Conservation (phyloP, 2,329 filamentous ascomycete genomes). For the Beauveria sp. region DNA sequence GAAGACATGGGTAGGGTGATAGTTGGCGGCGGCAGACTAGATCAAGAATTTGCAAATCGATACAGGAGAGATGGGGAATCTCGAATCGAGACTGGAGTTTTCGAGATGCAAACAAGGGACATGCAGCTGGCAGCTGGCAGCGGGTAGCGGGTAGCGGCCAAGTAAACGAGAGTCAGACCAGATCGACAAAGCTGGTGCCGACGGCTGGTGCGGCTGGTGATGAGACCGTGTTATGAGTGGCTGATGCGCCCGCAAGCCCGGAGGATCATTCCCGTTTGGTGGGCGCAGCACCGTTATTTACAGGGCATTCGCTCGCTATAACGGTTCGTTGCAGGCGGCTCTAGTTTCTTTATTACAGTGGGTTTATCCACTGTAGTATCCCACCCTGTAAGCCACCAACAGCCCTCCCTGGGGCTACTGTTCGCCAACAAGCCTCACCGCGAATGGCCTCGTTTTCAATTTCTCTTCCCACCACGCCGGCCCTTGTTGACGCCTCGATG, state of each 20-base stretch:
- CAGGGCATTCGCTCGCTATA: not conserved
- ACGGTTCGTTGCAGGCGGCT: not conserved
- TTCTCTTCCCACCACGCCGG: not conserved
- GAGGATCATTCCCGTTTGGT: not conserved
- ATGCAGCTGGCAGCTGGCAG: not conserved
- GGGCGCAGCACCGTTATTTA: not conserved
- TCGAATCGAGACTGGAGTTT: not conserved
- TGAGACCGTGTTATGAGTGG: not conserved
- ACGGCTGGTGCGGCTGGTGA: not conserved
- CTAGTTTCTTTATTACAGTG: too few relatives aligned
- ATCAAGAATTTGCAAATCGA: not conserved
- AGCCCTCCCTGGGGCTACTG: too few relatives aligned
- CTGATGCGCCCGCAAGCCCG: not conserved
- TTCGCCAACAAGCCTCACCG: not conserved
- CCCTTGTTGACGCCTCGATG: not conserved
- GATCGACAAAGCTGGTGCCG: not conserved
- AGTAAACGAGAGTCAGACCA: not conserved
- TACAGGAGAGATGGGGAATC: not conserved
- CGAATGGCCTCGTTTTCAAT: not conserved
- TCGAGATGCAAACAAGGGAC: not conserved
- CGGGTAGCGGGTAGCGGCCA: not conserved
- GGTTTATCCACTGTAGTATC: too few relatives aligned
- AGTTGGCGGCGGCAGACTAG: not conserved
- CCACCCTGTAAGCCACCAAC: too few relatives aligned
- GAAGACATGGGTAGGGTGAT: not conserved